Conservation (phyloP, 768 basidiomycete genomes). For the Serendipita vermifera region DNA sequence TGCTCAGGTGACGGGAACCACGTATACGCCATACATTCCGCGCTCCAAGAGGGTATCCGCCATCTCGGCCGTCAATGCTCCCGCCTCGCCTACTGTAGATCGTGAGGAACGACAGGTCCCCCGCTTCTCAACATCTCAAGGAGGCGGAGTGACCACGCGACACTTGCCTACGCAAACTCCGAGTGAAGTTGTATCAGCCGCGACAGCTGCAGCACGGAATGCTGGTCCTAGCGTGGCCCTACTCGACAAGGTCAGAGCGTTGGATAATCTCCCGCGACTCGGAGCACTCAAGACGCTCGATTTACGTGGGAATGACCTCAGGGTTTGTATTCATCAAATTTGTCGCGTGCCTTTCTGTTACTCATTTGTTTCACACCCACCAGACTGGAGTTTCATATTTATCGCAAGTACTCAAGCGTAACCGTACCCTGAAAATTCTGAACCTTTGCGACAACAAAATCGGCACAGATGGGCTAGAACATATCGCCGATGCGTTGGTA, state of each 20-base stretch:
- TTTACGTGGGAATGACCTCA: conserved; percentile 81
- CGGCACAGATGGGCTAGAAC: conserved; percentile 63
- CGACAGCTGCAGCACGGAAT: background rate
- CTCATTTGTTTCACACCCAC: conserved; percentile 10
- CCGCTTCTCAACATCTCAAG: conserved; percentile 47
- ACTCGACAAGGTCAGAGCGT: conserved; percentile 76
- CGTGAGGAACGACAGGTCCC: conserved; percentile 29
- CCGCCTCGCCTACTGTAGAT: conserved; percentile 17
- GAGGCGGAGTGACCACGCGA: conserved; percentile 39
- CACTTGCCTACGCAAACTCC: conserved; percentile 21
- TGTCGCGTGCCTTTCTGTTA: background rate
- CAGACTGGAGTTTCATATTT: conserved; percentile 75
- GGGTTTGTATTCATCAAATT: conserved; percentile 37
- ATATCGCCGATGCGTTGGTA: conserved; percentile 81
- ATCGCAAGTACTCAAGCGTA: conserved; percentile 90
- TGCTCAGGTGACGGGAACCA: conserved; percentile 30
- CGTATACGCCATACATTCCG: conserved; percentile 75
- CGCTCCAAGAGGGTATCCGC: conserved; percentile 36
- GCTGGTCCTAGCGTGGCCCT: conserved; percentile 58
- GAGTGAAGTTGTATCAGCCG: conserved; percentile 2
- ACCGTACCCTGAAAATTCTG: conserved; percentile 84
- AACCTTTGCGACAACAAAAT: conserved; percentile 93
- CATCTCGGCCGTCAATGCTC: conserved; percentile 6
- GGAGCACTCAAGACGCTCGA: conserved; percentile 83
- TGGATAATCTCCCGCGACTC: conserved; percentile 74